Base-by-base conservation (phyloP, 192 early-diverging fungal species). In the Entomortierella beljakovae region DNA sequence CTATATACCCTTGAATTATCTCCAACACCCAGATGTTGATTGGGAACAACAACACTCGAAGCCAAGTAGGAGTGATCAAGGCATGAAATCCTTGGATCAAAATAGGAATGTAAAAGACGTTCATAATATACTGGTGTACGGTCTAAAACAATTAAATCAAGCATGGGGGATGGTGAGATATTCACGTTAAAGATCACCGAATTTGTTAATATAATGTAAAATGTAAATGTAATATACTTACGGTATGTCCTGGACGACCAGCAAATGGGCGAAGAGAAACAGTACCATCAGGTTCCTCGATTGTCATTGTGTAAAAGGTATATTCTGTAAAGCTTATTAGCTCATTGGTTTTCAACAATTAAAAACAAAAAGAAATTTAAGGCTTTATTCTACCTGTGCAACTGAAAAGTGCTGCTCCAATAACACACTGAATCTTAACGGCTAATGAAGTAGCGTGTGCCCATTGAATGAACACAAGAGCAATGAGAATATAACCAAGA, bases 121-220 rank as follows among this genome's bases (percentile, higher is more conserved):
- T 79, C 75, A 79, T 79, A 33, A 79, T 56, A 33, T 70, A 79
- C 57, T 79, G 75, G 40, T 79, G 67, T 7, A 79, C 43, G 15
- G 75, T 79, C 75, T 79, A 65, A 7, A 31, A 16, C 6, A 18
- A 56, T 13, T 10, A 33, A 16, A 28, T 33, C 10, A 16, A 56
- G 15, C 6, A 48, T 25, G 48, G n/a, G 10, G 33, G 57, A 42
- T 11, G 31, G 35, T n/a, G n/a, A n/a, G n/a, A 33, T 57, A 3
- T 33, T 33, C 11, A 57, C 51, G 13, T 53, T 10, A 9, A 10
- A 1, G 15, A 53, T 53, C 51, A n/a, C n/a, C n/a, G n/a, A n/a
- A n/a, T n/a, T n/a, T n/a, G n/a, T n/a, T n/a, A n/a, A n/a, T n/a
- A n/a, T n/a, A n/a, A n/a, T n/a, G n/a, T 13, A 38, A 6, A 38